A percentile compares a stretch with the other conserved stretches of the same genome.
These are phyloP conservation scores for Jamesozyma jinghongensis DNA, from an alignment of 805 yeast genomes.

Conservation along the genomic window DNA sequence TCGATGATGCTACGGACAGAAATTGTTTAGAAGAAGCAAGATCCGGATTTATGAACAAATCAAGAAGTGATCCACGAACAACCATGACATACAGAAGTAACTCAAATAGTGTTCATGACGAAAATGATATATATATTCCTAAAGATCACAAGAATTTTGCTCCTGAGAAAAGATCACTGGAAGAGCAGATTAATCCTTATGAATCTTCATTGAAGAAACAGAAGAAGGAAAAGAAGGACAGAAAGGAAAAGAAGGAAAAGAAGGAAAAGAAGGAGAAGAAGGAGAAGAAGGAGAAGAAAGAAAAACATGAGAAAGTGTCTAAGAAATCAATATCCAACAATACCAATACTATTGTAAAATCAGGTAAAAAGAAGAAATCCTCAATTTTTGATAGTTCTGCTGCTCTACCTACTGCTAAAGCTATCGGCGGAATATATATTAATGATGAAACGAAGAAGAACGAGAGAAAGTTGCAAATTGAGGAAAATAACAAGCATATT, in stretches of 20 bases:
- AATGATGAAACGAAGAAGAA: constrained; percentile 9
- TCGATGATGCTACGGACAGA: constrained; percentile 55
- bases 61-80: background rate
- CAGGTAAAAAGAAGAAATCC: constrained; percentile 26
- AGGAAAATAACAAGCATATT: constrained; percentile 12
- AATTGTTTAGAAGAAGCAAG: constrained; percentile 22
- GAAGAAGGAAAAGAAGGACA: constrained; percentile 2
- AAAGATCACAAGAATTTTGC: background rate
- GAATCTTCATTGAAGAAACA: background rate
- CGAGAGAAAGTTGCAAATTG: constrained; percentile 3
- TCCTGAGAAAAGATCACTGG: background rate
- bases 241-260: constrained; percentile 4
- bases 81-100: background rate
- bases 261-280: constrained; percentile 2
- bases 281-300: constrained; percentile 4
- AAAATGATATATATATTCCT: constrained; percentile 4
- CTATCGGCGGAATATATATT: constrained; percentile 8
- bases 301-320: background rate
- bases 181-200: background rate
- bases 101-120: background rate
- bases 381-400: constrained; percentile 26
- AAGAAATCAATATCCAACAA: background rate
- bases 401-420: constrained; percentile 6
- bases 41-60: constrained; percentile 19
- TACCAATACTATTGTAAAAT: background rate